phyloP scores from a whole-genome alignment of 2,329 filamentous ascomycete species.

The Rhynchosporium agropyri region DNA sequence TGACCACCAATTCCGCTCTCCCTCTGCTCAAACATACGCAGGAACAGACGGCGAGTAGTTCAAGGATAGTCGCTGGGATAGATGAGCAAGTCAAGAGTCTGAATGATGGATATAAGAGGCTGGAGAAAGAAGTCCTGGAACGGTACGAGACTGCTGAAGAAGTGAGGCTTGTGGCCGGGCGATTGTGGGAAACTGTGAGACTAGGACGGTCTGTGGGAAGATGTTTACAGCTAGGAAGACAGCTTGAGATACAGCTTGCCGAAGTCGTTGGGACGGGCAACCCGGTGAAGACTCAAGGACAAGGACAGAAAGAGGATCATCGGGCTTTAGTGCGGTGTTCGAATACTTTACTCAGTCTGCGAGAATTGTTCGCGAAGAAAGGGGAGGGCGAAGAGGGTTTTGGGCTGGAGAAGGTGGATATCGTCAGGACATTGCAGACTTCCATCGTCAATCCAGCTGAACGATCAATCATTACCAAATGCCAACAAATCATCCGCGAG shows the following conservation, averaged over 20 bases:
- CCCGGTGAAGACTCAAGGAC: constrained; percentile 43
- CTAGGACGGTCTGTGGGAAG: constrained; percentile 76
- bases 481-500: constrained; percentile 79
- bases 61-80: constrained; percentile 72
- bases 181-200: constrained; percentile 78
- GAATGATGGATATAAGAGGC: constrained; percentile 80
- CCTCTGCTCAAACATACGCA: constrained; percentile 80
- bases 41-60: constrained; percentile 71
- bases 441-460: constrained; percentile 73
- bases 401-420: constrained; percentile 73
- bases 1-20: constrained; percentile 82
- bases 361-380: constrained; percentile 71
- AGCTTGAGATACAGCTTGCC: constrained; percentile 82
- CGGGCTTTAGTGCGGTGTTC: constrained; percentile 80
- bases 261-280: constrained; percentile 56
- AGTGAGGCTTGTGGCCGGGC: constrained; percentile 73
- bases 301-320: constrained; percentile 61
- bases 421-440: constrained; percentile 70
- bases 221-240: constrained; percentile 78
- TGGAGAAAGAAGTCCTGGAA: constrained; percentile 83
- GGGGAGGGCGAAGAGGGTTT: constrained; percentile 73
- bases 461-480: constrained; percentile 68
- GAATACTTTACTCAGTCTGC: constrained; percentile 74
- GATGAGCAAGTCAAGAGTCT: constrained; percentile 79
- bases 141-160: constrained; percentile 86